Percentiles rank a stretch among this genome's conserved stretches.
phyloP scores from a whole-genome alignment of 176 grass and related monocot genomes.

The Rhipidocladum racemiflorum region DNA sequence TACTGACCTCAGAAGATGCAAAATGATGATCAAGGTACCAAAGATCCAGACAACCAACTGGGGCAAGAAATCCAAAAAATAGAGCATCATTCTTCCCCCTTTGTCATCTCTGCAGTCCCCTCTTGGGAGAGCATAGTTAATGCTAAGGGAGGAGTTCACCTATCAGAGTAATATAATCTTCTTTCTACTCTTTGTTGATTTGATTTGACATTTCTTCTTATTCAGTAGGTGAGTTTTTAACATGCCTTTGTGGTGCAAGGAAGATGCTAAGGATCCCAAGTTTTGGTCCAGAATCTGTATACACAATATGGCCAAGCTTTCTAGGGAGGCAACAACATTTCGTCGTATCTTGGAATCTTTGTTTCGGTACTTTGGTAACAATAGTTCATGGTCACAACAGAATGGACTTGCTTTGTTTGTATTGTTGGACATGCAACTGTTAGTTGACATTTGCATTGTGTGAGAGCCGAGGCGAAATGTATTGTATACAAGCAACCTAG shows the following conservation, averaged over 20 bases:
- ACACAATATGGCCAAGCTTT: slow-evolving; percentile 92
- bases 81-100: slow-evolving; percentile 52
- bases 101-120: slow-evolving; percentile 50
- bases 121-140: slow-evolving; percentile 78
- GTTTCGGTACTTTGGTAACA: slow-evolving; percentile 80
- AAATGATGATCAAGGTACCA: slow-evolving; percentile 40
- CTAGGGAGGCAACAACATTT: slow-evolving; percentile 88
- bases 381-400: slow-evolving; percentile 65
- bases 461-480: not conserved
- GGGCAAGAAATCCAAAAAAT: slow-evolving; percentile 61
- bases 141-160: slow-evolving; percentile 64
- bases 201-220: slow-evolving; percentile 13
- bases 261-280: slow-evolving; percentile 70
- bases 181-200: slow-evolving; percentile 9
- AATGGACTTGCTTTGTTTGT: slow-evolving; percentile 74
- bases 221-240: slow-evolving; percentile 24
- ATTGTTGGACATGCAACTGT: slow-evolving; percentile 86
- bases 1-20: slow-evolving; percentile 52
- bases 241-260: slow-evolving; percentile 52
- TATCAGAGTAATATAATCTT: slow-evolving; percentile 58
- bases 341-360: slow-evolving; percentile 93
- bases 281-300: slow-evolving; percentile 95
- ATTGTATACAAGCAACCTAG: not conserved
- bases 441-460: slow-evolving; percentile 55
- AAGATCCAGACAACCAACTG: slow-evolving; percentile 37